A percentile compares a stretch with the other conserved stretches of the same genome.
Conservation (phyloP, 2,329 filamentous ascomycete genomes). For the Pleochaeta shiraiana region DNA sequence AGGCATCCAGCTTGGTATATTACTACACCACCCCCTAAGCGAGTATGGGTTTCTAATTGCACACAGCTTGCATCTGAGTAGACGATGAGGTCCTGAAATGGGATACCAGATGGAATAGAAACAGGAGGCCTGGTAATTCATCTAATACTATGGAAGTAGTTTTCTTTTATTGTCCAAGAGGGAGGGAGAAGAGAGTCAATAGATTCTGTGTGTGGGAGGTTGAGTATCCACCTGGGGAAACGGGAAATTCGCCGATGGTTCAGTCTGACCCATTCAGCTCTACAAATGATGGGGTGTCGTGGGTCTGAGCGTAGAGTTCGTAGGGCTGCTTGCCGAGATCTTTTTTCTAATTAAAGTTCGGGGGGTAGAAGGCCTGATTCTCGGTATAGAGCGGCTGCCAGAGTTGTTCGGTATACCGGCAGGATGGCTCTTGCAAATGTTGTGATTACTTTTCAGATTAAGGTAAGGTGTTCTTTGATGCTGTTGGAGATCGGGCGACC, state of each 20-base stretch:
- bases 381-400: background rate
- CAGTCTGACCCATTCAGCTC: background rate
- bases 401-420: slow-evolving; percentile 1
- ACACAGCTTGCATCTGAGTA: background rate
- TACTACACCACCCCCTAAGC: no score
- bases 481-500: background rate
- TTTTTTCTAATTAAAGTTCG: background rate
- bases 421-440: background rate
- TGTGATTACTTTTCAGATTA: background rate
- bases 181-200: no score
- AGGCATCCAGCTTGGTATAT: background rate
- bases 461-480: background rate
- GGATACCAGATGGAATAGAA: background rate
- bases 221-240: background rate
- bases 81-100: background rate
- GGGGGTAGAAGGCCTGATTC: background rate
- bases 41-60: no score
- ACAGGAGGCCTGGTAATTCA: background rate
- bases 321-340: background rate
- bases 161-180: background rate
- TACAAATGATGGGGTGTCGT: background rate
- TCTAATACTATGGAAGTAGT: background rate
- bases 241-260: background rate
- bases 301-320: background rate
- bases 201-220: background rate